Evolutionary conservation across 2,329 filamentous ascomycete genomes (phyloP).

Genomic region (Alternaria metachromatica): DNA sequence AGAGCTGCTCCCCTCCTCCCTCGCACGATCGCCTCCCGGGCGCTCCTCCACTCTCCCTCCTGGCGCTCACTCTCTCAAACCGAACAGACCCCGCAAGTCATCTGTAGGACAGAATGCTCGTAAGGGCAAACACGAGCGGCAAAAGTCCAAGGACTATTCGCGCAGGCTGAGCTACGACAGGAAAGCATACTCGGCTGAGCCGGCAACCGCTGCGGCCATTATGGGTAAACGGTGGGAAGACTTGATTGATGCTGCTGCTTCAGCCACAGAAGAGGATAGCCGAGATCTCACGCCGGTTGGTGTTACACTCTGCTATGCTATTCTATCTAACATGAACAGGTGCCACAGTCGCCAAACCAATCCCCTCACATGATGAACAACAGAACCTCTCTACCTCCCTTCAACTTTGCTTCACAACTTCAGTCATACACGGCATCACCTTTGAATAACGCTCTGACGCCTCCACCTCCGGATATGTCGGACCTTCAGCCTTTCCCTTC

Average conservation of each 20-base stretch:
- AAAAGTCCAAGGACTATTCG: constrained; percentile 75
- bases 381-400: constrained; percentile 68
- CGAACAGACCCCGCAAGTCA: constrained; percentile 79
- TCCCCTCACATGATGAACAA: constrained; percentile 58
- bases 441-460: constrained; percentile 87
- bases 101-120: constrained; percentile 82
- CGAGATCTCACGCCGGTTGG: constrained; percentile 84
- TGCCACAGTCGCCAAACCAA: constrained; percentile 58
- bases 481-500: constrained; percentile 79
- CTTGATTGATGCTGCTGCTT: constrained; percentile 91
- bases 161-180: constrained; percentile 76
- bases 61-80: constrained; percentile 74
- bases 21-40: constrained; percentile 81
- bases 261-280: constrained; percentile 90
- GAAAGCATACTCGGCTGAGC: constrained; percentile 87
- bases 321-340: constrained; percentile 42
- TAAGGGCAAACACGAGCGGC: constrained; percentile 79
- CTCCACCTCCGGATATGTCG: constrained; percentile 63
- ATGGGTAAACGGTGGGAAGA: constrained; percentile 95
- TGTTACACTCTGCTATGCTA: constrained; percentile 27
- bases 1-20: constrained; percentile 81
- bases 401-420: constrained; percentile 56
- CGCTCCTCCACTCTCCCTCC: constrained; percentile 89
- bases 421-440: constrained; percentile 86
- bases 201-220: constrained; percentile 71